phyloP scores from a whole-genome alignment of 129 eudicot species.

The Arctium minus region DNA sequence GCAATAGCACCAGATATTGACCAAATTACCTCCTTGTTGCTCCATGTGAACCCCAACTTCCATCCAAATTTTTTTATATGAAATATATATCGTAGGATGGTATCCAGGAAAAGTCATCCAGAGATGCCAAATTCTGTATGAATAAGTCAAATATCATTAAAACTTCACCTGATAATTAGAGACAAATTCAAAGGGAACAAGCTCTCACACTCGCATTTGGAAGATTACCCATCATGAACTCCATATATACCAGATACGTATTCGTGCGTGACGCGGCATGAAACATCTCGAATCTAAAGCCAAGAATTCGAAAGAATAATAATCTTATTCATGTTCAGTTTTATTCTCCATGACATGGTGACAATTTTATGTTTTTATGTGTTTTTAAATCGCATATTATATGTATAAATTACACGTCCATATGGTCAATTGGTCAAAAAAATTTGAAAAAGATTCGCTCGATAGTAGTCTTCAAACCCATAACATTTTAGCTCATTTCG shows the following conservation, averaged over 20 bases:
- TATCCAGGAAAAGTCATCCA: slow-evolving; percentile 12
- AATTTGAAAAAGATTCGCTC: too few species aligned
- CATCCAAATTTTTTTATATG: slow-evolving; percentile 60
- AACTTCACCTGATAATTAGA: slow-evolving; percentile 30
- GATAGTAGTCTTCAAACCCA: too few species aligned
- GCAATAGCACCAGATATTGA: slow-evolving; percentile 71
- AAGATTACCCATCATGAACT: neutral
- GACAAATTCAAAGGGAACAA: slow-evolving; percentile 9
- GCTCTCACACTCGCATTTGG: neutral
- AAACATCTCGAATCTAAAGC: too few species aligned
- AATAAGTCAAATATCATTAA: slow-evolving; percentile 34
- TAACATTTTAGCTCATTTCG: too few species aligned
- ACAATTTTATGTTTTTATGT: too few species aligned
- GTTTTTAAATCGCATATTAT: too few species aligned
- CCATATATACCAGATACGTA: neutral
- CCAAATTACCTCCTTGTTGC: slow-evolving; percentile 55
- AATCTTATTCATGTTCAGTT: too few species aligned
- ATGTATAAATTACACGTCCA: too few species aligned
- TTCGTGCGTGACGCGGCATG: too few species aligned
- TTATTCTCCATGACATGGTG: too few species aligned
- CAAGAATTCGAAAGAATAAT: too few species aligned
- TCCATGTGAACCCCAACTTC: slow-evolving; percentile 70
- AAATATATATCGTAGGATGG: slow-evolving; percentile 10
- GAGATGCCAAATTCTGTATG: slow-evolving; percentile 12
- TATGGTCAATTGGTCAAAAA: too few species aligned